Evolutionary conservation across 306 rosid species (phyloP), one percentile per base, ranked within the genome.

Genomic region (Dryas drummondii): DNA sequence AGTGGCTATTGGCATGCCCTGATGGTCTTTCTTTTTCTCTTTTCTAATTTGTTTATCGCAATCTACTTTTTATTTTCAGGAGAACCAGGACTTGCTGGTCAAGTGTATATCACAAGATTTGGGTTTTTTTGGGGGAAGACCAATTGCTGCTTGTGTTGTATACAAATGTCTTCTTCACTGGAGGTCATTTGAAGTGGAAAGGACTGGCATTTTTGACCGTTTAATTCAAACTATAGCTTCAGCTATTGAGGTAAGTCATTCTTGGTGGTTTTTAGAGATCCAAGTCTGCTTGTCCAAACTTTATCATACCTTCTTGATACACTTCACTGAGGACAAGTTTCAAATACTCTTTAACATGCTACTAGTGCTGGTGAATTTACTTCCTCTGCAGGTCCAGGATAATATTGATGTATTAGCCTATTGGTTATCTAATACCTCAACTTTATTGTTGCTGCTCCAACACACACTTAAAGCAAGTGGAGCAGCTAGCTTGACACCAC

Each of bases 401-500:
- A 96, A 92, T 80, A 86, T 87, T 66, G 99, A 96, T 78, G 81
- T 82, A 62, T 88, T 92, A 79, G 92, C 97, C 42, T 96, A 96
- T 87, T 96, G 99, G 99, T 86, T 96, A 79, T 89, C 96, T 65
- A 96, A 96, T 84, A 89, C 99, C 80, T 96, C 99, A 17, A 96
- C 99, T 68, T 87, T 96, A 82, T 71, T 96, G 79, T 82, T 92
- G 83, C 89, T 96, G 68, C 99, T 96, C 77, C 99, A 96, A 89
- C 99, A 96, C 76, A 96, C 99, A 9, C 99, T 96, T 61, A 96
- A 96, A 84, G 99, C 98, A 78, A 96, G 86, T 80, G 99, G 99
- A 70, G 99, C 99, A 47, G 99, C 99, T 75, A 92, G 96, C 96
- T 82, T 96, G 91, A 96, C 99, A 68, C 99, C 99, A 63, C 99